Conservation (phyloP, 2,329 filamentous ascomycete genomes). For the Penicillium rolfsii region DNA sequence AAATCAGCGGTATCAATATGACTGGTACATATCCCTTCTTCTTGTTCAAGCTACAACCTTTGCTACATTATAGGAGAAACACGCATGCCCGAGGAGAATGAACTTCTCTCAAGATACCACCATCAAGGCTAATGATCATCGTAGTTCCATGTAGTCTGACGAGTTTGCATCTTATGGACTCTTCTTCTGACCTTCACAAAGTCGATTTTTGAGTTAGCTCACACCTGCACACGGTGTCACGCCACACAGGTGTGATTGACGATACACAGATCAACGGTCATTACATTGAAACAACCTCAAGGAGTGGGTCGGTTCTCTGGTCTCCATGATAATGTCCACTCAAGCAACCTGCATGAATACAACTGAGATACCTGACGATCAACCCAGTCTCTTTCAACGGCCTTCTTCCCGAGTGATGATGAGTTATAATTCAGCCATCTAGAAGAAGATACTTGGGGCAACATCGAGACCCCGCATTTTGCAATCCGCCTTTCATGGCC, state of each 20-base stretch:
- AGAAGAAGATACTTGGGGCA: background rate
- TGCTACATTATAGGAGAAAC: background rate
- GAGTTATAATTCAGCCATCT: background rate
- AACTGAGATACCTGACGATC: background rate
- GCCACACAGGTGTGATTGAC: background rate
- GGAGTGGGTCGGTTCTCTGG: background rate
- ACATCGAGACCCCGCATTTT: constrained; percentile 8
- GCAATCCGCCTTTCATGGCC: background rate
- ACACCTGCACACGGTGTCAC: background rate
- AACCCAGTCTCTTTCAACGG: background rate
- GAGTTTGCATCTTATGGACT: background rate
- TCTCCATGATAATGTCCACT: background rate
- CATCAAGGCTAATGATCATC: background rate
- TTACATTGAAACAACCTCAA: background rate
- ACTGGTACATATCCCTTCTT: background rate
- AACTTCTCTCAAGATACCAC: background rate
- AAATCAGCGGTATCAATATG: background rate
- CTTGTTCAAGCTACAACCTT: background rate
- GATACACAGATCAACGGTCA: background rate
- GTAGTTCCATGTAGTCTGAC: background rate
- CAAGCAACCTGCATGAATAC: background rate
- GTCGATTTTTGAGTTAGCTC: background rate
- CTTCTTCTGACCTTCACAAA: background rate
- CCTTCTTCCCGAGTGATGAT: background rate
- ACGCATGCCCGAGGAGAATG: background rate